A percentile compares a stretch with the other conserved stretches of the same genome.
These are phyloP conservation scores for Asterochloris sp. DNA, from an alignment of 139 green algal genomes.

Conservation along the genomic window DNA sequence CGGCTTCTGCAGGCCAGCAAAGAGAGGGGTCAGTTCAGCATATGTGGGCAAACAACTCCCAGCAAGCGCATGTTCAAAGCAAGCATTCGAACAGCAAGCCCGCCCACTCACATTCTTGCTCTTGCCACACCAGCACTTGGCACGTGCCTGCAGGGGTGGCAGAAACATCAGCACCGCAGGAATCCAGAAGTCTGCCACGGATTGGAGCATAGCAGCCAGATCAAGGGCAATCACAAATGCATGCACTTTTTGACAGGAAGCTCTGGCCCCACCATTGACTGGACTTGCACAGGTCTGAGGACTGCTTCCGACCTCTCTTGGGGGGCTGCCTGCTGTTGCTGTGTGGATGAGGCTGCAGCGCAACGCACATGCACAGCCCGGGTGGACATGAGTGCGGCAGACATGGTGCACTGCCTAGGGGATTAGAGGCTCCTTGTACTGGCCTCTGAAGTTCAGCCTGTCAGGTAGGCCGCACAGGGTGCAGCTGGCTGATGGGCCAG, in stretches of 20 bases:
- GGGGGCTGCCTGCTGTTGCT: no score
- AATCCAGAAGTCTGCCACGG: neutral
- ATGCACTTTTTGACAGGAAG: neutral
- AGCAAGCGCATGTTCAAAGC: neutral
- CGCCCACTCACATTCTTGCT: neutral
- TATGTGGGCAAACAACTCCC: no score
- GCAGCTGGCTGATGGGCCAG: no score
- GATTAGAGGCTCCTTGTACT: no score
- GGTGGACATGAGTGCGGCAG: no score
- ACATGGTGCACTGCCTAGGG: no score
- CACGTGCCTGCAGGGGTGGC: neutral
- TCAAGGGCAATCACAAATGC: neutral
- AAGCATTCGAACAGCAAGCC: neutral
- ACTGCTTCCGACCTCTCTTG: neutral
- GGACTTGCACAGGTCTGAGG: neutral
- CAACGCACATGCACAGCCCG: no score
- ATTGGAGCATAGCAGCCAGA: neutral
- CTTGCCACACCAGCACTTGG: constrained; percentile 18
- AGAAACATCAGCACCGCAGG: neutral
- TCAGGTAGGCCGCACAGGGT: no score
- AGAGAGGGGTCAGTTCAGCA: neutral
- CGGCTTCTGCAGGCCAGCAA: constrained; percentile 6
- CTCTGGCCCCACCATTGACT: neutral
- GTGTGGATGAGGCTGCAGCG: no score
- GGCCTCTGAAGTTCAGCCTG: no score